phyloP scores from a whole-genome alignment of 2,329 filamentous ascomycete genomes.

The Cytospora schulzeri region DNA sequence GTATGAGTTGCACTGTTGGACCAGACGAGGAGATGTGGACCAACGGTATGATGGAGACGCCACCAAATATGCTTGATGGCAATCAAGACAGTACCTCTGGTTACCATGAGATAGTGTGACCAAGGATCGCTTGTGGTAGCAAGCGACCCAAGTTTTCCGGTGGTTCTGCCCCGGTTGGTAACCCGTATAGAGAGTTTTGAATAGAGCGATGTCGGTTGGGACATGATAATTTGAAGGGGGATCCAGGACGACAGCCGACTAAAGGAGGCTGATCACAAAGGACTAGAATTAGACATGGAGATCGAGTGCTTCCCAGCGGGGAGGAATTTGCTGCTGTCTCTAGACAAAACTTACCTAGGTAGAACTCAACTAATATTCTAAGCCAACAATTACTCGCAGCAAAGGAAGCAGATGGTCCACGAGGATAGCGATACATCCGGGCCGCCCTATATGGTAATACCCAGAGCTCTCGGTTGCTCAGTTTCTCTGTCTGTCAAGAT shows the following conservation, averaged over 20 bases:
- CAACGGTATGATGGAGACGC: slow-evolving; percentile 6
- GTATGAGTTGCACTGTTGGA: neutral
- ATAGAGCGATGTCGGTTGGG: neutral
- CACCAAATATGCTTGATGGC: neutral
- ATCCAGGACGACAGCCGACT: too few species aligned
- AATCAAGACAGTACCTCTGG: too few species aligned
- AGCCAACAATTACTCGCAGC: too few species aligned
- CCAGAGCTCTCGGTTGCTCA: too few species aligned
- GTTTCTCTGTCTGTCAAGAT: too few species aligned
- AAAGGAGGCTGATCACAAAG: neutral
- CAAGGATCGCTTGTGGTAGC: too few species aligned
- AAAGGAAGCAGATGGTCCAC: too few species aligned
- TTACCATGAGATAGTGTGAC: too few species aligned
- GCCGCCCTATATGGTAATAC: too few species aligned
- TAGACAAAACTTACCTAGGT: neutral
- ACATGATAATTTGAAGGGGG: neutral
- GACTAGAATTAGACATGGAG: neutral
- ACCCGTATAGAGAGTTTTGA: neutral
- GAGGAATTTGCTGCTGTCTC: neutral
- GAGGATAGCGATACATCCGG: too few species aligned
- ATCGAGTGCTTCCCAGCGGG: neutral
- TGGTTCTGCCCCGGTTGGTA: too few species aligned
- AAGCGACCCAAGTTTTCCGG: too few species aligned
- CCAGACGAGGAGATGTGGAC: slow-evolving; percentile 19
- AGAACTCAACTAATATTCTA: neutral